phyloP scores from a whole-genome alignment of 164 flowering plant species.

The Vitis cinerea region DNA sequence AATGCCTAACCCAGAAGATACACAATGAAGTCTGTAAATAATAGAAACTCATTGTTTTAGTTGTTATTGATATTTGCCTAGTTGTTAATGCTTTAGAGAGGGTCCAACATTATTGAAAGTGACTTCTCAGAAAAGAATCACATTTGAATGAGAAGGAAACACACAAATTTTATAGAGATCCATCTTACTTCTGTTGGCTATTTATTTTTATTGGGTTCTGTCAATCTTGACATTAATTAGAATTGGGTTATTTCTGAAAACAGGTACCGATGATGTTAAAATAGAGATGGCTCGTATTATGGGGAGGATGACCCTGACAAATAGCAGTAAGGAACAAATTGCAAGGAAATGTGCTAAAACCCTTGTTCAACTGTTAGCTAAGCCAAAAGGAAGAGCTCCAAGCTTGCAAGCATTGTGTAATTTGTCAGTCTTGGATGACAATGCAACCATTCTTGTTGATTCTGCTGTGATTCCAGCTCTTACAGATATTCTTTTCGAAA shows the following conservation, averaged over 20 bases:
- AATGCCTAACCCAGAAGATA: too few species aligned
- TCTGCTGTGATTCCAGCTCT: conserved; percentile 46
- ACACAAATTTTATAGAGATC: background rate
- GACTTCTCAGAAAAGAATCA: too few species aligned
- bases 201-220: background rate
- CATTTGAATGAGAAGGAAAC: background rate
- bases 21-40: too few species aligned
- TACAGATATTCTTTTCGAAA: conserved; percentile 34
- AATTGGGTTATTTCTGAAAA: conserved; percentile 1
- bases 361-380: conserved; percentile 45
- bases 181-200: background rate
- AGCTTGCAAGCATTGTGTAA: conserved; percentile 56
- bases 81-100: too few species aligned
- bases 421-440: conserved; percentile 54
- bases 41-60: too few species aligned
- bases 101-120: too few species aligned
- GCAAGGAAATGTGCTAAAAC: conserved; percentile 44
- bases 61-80: too few species aligned
- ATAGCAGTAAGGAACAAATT: conserved; percentile 49
- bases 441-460: conserved; percentile 57
- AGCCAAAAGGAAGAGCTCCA: conserved; percentile 35
- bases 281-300: conserved; percentile 53
- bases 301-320: conserved; percentile 54
- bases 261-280: conserved; percentile 51
- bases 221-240: background rate